Evolutionary conservation across 345 rosid genomes (phyloP).

Genomic region (Populus simonii): DNA sequence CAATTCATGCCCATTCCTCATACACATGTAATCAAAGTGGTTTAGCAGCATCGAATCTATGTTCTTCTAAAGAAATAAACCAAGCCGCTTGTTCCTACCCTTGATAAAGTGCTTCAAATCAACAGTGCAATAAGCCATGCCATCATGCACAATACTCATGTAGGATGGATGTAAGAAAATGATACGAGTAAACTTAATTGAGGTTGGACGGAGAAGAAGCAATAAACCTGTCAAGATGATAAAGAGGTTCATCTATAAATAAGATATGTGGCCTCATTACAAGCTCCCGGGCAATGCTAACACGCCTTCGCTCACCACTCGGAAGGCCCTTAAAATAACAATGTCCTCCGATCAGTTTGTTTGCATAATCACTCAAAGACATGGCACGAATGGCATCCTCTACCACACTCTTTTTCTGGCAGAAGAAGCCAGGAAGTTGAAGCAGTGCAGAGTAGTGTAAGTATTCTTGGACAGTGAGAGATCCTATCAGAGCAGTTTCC

Average conservation of each 20-base stretch:
- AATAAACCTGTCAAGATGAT: slow-evolving; percentile 84
- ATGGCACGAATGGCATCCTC: slow-evolving; percentile 98
- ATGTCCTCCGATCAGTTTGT: slow-evolving; percentile 94
- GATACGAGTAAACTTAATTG: background rate
- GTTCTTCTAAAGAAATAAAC: background rate
- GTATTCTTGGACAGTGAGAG: slow-evolving; percentile 90
- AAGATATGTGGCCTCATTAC: slow-evolving; percentile 91
- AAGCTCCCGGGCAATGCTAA: slow-evolving; percentile 94
- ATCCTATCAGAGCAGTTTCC: slow-evolving; percentile 73
- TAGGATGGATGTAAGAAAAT: background rate
- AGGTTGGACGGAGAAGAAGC: background rate
- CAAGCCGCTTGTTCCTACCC: background rate
- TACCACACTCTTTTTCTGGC: slow-evolving; percentile 80
- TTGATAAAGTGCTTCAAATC: background rate
- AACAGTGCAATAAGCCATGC: background rate
- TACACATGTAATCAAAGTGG: background rate
- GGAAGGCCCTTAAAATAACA: slow-evolving; percentile 93
- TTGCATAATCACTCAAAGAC: slow-evolving; percentile 88
- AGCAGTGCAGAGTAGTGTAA: slow-evolving; percentile 91
- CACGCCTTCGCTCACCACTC: slow-evolving; percentile 94
- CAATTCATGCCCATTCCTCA: background rate
- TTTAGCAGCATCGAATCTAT: background rate
- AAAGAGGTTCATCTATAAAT: slow-evolving; percentile 96
- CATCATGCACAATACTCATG: background rate
- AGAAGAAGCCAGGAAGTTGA: slow-evolving; percentile 95